phyloP scores from a whole-genome alignment of 2,329 filamentous ascomycete species.

The Phoma sp. region DNA sequence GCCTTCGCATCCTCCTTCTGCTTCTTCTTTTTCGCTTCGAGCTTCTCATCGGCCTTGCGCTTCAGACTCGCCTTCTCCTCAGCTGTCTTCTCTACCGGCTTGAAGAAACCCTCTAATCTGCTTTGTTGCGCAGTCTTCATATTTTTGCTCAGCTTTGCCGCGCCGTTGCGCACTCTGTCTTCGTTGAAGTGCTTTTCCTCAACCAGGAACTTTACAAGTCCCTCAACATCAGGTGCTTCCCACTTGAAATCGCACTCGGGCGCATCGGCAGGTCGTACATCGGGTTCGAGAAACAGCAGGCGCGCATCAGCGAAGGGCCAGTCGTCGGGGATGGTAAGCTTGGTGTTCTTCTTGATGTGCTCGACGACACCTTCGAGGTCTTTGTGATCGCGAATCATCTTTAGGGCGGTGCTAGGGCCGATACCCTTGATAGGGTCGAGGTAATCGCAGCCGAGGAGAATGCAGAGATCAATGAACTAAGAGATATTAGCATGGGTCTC shows the following conservation, averaged over 20 bases:
- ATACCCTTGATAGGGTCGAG: slow-evolving; percentile 95
- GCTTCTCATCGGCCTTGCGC: slow-evolving; percentile 91
- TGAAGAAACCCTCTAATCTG: slow-evolving; percentile 95
- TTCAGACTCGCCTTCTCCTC: slow-evolving; percentile 85
- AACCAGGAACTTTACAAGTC: slow-evolving; percentile 87
- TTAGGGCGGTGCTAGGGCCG: slow-evolving; percentile 88
- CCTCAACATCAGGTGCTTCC: slow-evolving; percentile 91
- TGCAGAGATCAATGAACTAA: slow-evolving; percentile 97
- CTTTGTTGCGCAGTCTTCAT: slow-evolving; percentile 91
- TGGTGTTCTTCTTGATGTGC: slow-evolving; percentile 77
- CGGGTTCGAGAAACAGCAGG: slow-evolving; percentile 88
- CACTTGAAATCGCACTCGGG: slow-evolving; percentile 96
- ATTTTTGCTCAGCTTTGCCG: slow-evolving; percentile 83
- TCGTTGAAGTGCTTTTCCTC: slow-evolving; percentile 97
- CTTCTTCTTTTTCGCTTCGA: slow-evolving; percentile 94
- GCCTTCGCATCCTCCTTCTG: slow-evolving; percentile 93
- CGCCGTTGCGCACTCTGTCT: slow-evolving; percentile 84
- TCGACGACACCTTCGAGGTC: slow-evolving; percentile 87
- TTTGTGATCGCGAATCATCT: slow-evolving; percentile 91
- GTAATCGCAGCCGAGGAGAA: slow-evolving; percentile 96
- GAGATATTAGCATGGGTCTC: background rate
- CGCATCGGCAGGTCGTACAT: slow-evolving; percentile 83
- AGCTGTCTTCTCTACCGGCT: slow-evolving; percentile 85
- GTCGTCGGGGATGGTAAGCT: slow-evolving; percentile 82
- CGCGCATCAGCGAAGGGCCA: slow-evolving; percentile 96